Evolutionary conservation across 2,329 filamentous ascomycete species (phyloP).

Genomic region (Aspergillus versicolor): DNA sequence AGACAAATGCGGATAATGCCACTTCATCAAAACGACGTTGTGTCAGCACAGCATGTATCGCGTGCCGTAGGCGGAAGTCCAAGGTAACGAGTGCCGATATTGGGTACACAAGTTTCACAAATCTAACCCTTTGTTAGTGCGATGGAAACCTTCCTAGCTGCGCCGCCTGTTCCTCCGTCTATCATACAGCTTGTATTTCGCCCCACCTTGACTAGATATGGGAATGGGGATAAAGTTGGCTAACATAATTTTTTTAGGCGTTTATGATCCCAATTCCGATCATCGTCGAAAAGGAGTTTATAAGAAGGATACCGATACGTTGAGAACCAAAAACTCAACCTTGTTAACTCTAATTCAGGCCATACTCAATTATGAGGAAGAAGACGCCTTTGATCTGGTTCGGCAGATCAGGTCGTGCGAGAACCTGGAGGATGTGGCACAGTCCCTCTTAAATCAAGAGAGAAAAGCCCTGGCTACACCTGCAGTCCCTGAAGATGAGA

Average conservation of each 20-base stretch:
- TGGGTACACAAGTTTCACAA: not conserved
- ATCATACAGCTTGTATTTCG: conserved; percentile 51
- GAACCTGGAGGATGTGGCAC: conserved; percentile 63
- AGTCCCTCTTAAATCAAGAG: conserved; percentile 56
- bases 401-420: conserved; percentile 85
- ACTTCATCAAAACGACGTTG: conserved; percentile 64
- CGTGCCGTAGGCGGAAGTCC: conserved; percentile 74
- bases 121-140: conserved; percentile 53
- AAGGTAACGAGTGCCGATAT: conserved; percentile 50
- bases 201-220: not conserved
- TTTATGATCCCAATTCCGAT: conserved; percentile 95
- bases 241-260: conserved; percentile 57
- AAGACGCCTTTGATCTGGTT: conserved; percentile 80
- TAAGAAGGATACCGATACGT: conserved; percentile 84
- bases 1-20: conserved; percentile 30
- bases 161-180: conserved; percentile 93
- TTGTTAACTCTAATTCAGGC: conserved; percentile 91
- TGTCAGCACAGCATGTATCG: conserved; percentile 81
- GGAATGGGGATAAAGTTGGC: not conserved
- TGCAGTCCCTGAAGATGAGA: conserved; percentile 40
- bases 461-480: conserved; percentile 46
- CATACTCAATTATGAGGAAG: conserved; percentile 85
- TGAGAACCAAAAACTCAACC: conserved; percentile 83
- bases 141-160: conserved; percentile 90
- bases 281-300: conserved; percentile 96